Evolutionary conservation across 23 red algal species (phyloP).

Genomic region (Pyropia yezoensis): DNA sequence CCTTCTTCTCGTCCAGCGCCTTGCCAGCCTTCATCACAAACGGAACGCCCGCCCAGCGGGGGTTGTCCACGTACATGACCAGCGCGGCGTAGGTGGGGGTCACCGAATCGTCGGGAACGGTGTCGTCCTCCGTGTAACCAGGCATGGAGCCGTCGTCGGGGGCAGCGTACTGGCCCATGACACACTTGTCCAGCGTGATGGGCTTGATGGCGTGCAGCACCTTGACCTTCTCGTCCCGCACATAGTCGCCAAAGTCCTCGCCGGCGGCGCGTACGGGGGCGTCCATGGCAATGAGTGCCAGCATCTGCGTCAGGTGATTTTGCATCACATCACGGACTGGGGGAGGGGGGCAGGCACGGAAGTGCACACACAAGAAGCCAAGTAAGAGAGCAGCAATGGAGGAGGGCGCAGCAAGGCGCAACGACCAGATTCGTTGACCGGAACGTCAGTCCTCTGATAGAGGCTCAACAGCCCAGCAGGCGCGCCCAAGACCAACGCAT

Average conservation of each 20-base stretch:
- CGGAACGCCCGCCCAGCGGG: conserved; percentile 90
- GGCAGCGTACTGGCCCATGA: conserved; percentile 84
- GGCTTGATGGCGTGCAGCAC: conserved; percentile 63
- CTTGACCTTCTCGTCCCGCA: conserved; percentile 91
- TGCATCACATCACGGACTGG: conserved; percentile 91
- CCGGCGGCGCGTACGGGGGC: conserved; percentile 58
- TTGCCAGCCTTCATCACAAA: conserved; percentile 97
- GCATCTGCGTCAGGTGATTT: conserved; percentile 90
- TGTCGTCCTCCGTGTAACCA: conserved; percentile 59
- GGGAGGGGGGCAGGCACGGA: too few relatives aligned
- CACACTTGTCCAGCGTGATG: conserved; percentile 60
- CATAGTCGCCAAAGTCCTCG: conserved; percentile 29
- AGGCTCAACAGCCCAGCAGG: too few relatives aligned
- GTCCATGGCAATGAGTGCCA: conserved; percentile 96
- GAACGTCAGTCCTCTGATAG: too few relatives aligned
- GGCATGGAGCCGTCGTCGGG: conserved; percentile 31
- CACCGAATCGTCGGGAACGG: conserved; percentile 60
- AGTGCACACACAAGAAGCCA: too few relatives aligned
- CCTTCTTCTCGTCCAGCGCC: conserved; percentile 92
- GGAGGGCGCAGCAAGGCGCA: too few relatives aligned
- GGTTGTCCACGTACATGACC: conserved; percentile 89
- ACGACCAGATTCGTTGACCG: too few relatives aligned
- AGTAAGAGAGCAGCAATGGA: too few relatives aligned
- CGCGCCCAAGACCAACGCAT: too few relatives aligned
- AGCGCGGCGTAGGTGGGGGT: conserved; percentile 82